These are phyloP conservation scores for Castanopsis chinensis DNA, from an alignment of 306 rosid species.

Conservation along the genomic window DNA sequence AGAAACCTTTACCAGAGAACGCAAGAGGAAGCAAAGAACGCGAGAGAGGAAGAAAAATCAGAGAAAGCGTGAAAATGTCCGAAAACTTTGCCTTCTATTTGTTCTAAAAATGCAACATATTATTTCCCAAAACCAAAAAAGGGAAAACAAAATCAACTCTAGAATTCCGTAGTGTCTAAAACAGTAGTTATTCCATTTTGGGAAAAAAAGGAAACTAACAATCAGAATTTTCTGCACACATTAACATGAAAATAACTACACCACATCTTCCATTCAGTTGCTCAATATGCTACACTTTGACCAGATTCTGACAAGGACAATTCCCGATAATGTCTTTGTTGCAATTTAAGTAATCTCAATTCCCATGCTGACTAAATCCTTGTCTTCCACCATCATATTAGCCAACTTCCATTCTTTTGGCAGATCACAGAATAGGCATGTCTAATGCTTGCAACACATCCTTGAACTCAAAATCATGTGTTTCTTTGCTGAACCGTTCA, in stretches of 20 bases:
- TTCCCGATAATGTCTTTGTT: background rate
- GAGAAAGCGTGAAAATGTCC: no score
- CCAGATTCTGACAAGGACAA: background rate
- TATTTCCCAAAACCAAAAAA: no score
- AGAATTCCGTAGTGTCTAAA: no score
- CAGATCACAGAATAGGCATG: constrained; percentile 62
- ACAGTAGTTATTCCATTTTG: no score
- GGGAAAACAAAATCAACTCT: no score
- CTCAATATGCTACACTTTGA: background rate
- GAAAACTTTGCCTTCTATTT: no score
- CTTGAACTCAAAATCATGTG: constrained; percentile 86
- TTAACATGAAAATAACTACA: background rate
- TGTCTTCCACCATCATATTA: background rate
- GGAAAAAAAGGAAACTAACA: no score
- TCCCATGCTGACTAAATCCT: background rate
- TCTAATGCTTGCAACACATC: constrained; percentile 79
- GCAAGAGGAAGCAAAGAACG: no score
- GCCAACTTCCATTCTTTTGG: background rate
- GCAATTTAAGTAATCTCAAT: background rate
- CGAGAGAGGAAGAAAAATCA: no score
- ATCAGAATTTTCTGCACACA: background rate
- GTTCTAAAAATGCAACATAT: no score
- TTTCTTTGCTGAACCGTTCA: constrained; percentile 75
- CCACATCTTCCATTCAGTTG: background rate
- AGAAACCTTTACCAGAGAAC: no score